Evolutionary conservation across 163 green algal genomes (phyloP), one percentile per base, ranked within the genome.

Genomic region (Scenedesmus sp.): DNA sequence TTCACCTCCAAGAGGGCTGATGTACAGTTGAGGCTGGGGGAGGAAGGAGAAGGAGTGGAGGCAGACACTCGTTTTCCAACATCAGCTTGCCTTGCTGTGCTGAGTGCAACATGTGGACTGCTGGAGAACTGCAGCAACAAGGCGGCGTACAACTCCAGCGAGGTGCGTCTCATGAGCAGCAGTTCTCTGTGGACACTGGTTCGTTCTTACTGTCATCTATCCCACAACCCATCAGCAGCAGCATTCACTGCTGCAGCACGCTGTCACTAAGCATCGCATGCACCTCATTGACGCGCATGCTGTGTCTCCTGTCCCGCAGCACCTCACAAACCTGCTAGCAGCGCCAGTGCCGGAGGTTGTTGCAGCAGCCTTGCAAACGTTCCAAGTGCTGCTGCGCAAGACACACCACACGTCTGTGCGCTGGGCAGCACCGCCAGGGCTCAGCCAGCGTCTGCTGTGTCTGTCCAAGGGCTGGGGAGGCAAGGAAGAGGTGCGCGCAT

Each of bases 121-220:
- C 92, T 99, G 59, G 98, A 99, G 53, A 98, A 99, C 89, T 98
- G 97, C 88, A 95, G 89, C 86, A 99, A 98, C 94, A 99, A 98
- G 92, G 95, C 98, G 73, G 83, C 98, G 51, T 99, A 99, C 91
- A 90, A 93, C 20, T 99, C 97, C 0, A 94, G 94, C 43, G 98
- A 99, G 93, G 97, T 99, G 78, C 86, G 42, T 10, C 43, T 9
- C 26, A 24, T 18, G 24, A 18, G 40, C n/a, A 49, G 44, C 33
- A 3, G 35, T n/a, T n/a, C n/a, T n/a, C n/a, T n/a, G n/a, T n/a
- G n/a, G n/a, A n/a, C n/a, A n/a, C n/a, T n/a, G n/a, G n/a, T n/a
- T n/a, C n/a, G n/a, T n/a, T n/a, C n/a, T n/a, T n/a, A n/a, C n/a
- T n/a, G n/a, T n/a, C n/a, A n/a, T 86, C 42, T 9, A 33, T 35